Percentiles rank a stretch among this genome's conserved stretches.
These are phyloP conservation scores for Leccinum colubrinum DNA, from an alignment of 1,284 basidiomycete genomes.

Conservation along the genomic window DNA sequence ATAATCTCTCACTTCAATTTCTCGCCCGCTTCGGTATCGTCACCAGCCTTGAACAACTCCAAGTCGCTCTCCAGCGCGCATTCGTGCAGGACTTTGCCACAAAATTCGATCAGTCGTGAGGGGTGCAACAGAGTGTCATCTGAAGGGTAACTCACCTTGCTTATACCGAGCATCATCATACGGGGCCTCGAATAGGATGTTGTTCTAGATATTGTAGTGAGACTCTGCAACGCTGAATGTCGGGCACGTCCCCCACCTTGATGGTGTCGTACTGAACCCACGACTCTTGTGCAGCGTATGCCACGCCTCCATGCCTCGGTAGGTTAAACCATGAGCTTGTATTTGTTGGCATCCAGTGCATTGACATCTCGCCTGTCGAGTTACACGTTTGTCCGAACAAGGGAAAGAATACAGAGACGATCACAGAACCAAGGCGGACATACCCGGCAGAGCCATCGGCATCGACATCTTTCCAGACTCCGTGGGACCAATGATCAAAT, in stretches of 20 bases:
- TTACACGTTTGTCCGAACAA: too few species aligned
- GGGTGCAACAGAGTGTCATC: not conserved
- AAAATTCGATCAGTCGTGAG: not conserved
- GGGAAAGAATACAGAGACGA: too few species aligned
- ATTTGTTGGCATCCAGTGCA: too few species aligned
- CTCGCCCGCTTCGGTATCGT: not conserved
- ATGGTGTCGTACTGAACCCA: too few species aligned
- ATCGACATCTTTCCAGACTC: too few species aligned
- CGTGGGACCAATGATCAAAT: too few species aligned
- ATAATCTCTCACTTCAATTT: not conserved
- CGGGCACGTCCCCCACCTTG: not conserved
- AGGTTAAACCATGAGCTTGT: too few species aligned
- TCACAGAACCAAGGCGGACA: too few species aligned
- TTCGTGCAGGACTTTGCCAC: not conserved
- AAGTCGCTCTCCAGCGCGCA: not conserved
- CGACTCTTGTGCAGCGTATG: too few species aligned
- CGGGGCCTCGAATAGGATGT: not conserved
- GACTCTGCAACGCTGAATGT: not conserved
- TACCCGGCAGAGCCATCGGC: too few species aligned
- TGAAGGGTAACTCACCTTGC: not conserved
- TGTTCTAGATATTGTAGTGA: not conserved
- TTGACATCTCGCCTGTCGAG: too few species aligned
- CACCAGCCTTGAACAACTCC: not conserved
- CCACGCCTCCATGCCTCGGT: too few species aligned
- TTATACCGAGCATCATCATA: not conserved